Base-by-base conservation (phyloP, 176 grass and related monocot species). In the Chrysopogon serrulatus region DNA sequence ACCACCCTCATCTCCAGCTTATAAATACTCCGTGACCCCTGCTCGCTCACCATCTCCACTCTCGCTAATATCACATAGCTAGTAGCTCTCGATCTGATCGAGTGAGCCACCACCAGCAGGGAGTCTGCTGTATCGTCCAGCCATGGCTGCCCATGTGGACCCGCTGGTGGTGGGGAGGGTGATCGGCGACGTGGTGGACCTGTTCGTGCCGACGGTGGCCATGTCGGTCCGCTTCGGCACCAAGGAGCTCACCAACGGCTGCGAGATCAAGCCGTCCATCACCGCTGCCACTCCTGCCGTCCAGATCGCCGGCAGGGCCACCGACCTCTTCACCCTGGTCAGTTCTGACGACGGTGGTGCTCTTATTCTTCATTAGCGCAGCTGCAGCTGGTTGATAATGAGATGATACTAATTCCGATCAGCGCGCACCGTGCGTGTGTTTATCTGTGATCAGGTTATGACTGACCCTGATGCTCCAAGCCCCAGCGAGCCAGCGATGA, bases 391-490 rank as follows among this genome's bases (percentile, higher is more conserved):
- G 11, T 14, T 43, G 13, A 32, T 15, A 70, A 27, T 26, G 37
- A 4, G 37, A n/a, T 37, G 3, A 9, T 67, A 34, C 8, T 36
- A 67, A 53, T 21, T 31, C 43, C 14, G 14, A 1, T 18, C n/a
- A n/a, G n/a, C n/a, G n/a, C n/a, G n/a, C n/a, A n/a, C n/a, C n/a
- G n/a, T n/a, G n/a, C n/a, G n/a, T n/a, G 13, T 77, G 53, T 34
- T 60, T 39, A 17, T 62, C 21, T 40, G 10, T 62, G 44, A 6
- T 26, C 41, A 97, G 91, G 75, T 94, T 4, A 91, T 97, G 91
- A 92, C 78, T 61, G 91, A 97, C 84, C 94, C 91, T 13, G 94
- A 97, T 84, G 87, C 91, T 42, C 94, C 94, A 6, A 94, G 91
- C 82, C 94, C 94, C 39, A 97, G 94, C 51, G 89, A 97, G 27